A percentile compares a stretch with the other conserved stretches of the same genome.
phyloP scores from a whole-genome alignment of 495 filamentous ascomycete species.

The Immersiella caudata region DNA sequence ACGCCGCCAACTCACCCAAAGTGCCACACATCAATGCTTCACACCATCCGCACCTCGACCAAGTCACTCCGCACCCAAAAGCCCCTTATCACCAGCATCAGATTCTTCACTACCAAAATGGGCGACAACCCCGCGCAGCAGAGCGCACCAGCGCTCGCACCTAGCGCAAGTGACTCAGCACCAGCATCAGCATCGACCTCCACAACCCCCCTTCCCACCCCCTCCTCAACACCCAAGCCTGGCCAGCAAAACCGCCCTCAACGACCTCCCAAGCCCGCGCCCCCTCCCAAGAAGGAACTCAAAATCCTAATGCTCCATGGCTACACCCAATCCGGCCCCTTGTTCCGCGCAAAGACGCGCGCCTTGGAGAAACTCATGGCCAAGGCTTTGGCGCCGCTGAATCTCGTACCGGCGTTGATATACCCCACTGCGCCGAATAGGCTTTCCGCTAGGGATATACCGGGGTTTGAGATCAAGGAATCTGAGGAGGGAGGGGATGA shows the following conservation, averaged over 20 bases:
- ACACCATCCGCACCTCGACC: not conserved
- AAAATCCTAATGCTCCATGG: slow-evolving; percentile 64
- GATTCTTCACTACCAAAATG: not conserved
- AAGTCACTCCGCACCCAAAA: not conserved
- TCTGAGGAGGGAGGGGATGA: slow-evolving; percentile 34
- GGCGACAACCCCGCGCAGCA: slow-evolving; percentile 1
- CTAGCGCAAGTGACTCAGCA: not conserved
- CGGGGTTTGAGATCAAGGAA: slow-evolving; percentile 58
- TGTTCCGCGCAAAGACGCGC: slow-evolving; percentile 88
- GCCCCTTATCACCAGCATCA: not conserved
- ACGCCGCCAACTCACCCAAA: not conserved
- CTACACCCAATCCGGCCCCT: slow-evolving; percentile 86
- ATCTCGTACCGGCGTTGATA: slow-evolving; percentile 57
- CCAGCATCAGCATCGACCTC: not conserved
- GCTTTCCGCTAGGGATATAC: slow-evolving; percentile 69
- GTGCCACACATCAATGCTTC: not conserved
- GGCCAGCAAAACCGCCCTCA: not conserved
- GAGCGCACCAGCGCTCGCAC: not conserved
- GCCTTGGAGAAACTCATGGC: slow-evolving; percentile 79
- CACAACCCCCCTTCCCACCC: not conserved
- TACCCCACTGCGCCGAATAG: slow-evolving; percentile 66
- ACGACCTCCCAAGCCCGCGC: not conserved
- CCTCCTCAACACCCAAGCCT: not conserved
- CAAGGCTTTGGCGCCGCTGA: slow-evolving; percentile 67
- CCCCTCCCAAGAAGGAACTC: slow-evolving; percentile 43